phyloP scores from a whole-genome alignment of 306 rosid species.

The Cucurbita maxima region DNA sequence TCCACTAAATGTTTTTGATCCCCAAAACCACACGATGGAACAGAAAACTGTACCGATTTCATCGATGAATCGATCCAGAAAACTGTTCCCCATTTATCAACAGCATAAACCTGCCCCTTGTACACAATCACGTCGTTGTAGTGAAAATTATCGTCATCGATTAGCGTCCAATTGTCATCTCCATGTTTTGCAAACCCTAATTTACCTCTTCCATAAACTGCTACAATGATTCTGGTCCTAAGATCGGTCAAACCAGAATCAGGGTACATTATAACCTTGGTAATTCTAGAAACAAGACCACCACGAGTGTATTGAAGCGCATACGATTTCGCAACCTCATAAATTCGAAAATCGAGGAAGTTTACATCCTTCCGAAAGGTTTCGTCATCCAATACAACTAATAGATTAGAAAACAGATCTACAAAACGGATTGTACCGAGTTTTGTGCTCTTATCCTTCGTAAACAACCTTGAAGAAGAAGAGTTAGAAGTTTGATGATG shows the following conservation, averaged over 20 bases:
- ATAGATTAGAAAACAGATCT: slow-evolving; percentile 6
- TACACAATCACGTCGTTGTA: slow-evolving; percentile 42
- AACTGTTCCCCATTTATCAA: slow-evolving; percentile 44
- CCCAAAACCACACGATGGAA: slow-evolving; percentile 42
- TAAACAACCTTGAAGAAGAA: slow-evolving; percentile 6
- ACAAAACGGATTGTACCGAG: slow-evolving; percentile 5
- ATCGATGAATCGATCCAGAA: slow-evolving; percentile 34
- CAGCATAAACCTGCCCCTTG: slow-evolving; percentile 46
- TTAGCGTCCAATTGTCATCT: slow-evolving; percentile 20
- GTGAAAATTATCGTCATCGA: slow-evolving; percentile 24
- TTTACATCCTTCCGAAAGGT: not conserved
- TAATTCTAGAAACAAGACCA: not conserved
- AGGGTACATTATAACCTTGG: slow-evolving; percentile 34
- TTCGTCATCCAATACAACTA: not conserved
- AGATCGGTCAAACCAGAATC: slow-evolving; percentile 21
- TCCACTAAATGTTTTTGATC: slow-evolving; percentile 54
- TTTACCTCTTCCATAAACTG: slow-evolving; percentile 23
- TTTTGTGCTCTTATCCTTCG: slow-evolving; percentile 8
- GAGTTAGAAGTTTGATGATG: not conserved
- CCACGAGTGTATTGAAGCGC: not conserved
- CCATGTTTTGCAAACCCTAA: slow-evolving; percentile 31
- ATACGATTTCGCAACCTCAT: slow-evolving; percentile 9
- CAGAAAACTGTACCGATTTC: slow-evolving; percentile 28
- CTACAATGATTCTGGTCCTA: slow-evolving; percentile 13
- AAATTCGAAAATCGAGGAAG: slow-evolving; percentile 4